A percentile compares a stretch with the other conserved stretches of the same genome.
These are phyloP conservation scores for Rhododendron williamsianum DNA, from an alignment of 148 eudicot genomes.

Conservation along the genomic window DNA sequence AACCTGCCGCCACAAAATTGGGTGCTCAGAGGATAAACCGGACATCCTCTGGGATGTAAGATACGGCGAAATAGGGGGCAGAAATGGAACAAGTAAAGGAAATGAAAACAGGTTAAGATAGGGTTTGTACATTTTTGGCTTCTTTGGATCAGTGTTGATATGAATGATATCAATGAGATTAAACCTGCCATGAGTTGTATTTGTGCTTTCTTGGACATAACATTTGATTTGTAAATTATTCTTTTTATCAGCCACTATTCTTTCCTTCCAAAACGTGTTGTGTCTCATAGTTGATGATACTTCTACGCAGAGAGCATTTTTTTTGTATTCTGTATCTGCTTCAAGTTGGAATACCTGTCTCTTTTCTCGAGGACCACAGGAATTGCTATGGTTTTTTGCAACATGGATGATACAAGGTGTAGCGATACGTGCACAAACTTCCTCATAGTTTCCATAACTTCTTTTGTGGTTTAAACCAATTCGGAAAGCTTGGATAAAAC, in stretches of 20 bases:
- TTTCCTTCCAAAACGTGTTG: neutral
- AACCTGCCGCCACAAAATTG: constrained; percentile 63
- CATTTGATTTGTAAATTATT: constrained; percentile 8
- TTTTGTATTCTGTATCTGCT: neutral
- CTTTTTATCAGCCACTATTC: neutral
- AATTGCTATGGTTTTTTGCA: neutral
- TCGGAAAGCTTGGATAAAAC: too few species aligned
- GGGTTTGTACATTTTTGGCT: constrained; percentile 3
- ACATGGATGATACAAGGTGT: neutral
- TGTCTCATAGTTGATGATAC: neutral
- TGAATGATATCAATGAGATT: neutral
- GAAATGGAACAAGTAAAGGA: neutral
- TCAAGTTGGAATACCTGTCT: neutral
- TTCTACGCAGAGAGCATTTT: neutral
- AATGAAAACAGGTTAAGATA: neutral
- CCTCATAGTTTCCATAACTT: too few species aligned
- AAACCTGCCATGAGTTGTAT: neutral
- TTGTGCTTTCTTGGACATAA: neutral
- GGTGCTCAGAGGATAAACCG: constrained; percentile 94
- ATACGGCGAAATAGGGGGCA: neutral
- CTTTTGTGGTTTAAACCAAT: neutral
- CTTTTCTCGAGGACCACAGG: neutral
- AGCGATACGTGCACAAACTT: too few species aligned
- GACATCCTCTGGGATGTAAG: constrained; percentile 71
- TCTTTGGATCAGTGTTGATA: neutral